phyloP scores from a whole-genome alignment of 768 basidiomycete species.

The Trametopsis cervina region DNA sequence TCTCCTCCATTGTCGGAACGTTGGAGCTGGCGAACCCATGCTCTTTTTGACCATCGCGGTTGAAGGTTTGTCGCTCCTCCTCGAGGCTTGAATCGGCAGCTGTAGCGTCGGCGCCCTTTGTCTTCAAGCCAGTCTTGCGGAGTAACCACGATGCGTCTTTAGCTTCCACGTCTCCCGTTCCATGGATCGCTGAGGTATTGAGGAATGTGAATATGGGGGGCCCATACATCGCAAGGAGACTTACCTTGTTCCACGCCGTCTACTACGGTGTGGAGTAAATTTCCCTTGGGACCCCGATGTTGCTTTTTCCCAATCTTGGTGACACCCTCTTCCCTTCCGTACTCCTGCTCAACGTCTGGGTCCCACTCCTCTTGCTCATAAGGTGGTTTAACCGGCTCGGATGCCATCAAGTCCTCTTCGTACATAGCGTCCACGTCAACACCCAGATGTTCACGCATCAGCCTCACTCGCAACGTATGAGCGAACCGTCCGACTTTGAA shows the following conservation, averaged over 20 bases:
- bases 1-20: conserved; percentile 68
- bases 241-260: conserved; percentile 48
- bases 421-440: conserved; percentile 87
- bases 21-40: conserved; percentile 55
- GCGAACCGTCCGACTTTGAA: conserved; percentile 97
- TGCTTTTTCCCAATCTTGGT: conserved; percentile 16
- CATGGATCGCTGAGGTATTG: conserved; percentile 32
- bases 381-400: conserved; percentile 42
- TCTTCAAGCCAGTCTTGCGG: conserved; percentile 38
- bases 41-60: conserved; percentile 41
- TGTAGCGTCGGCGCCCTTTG: conserved; percentile 30
- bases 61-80: conserved; percentile 46
- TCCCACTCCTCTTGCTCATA: conserved; percentile 62
- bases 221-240: conserved; percentile 3
- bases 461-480: conserved; percentile 83
- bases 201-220: not conserved
- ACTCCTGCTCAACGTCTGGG: conserved; percentile 61
- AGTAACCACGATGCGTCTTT: conserved; percentile 30
- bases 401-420: conserved; percentile 62
- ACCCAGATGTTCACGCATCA: conserved; percentile 97
- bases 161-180: conserved; percentile 30
- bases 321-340: conserved; percentile 35
- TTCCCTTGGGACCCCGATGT: conserved; percentile 15
- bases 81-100: conserved; percentile 36
- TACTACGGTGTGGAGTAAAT: conserved; percentile 28